Evolutionary conservation across 495 filamentous ascomycete genomes (phyloP), one percentile per base, ranked within the genome.

Genomic region (Aspergillus leporis): DNA sequence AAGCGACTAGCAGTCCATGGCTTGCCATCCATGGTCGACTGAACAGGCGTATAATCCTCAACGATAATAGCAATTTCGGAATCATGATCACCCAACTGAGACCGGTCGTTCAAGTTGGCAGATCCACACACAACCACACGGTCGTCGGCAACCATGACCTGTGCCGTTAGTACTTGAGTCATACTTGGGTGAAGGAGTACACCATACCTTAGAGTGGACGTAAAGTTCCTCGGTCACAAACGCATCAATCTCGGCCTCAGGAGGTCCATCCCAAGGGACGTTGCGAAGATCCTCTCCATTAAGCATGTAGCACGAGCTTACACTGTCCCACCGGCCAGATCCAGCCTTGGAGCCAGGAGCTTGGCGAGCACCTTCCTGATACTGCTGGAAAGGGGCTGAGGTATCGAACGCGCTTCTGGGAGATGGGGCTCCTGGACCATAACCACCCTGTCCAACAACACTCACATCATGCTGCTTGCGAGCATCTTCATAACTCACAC

Each of bases 201-300:
- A 38, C 50, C 75, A 62, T 66, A 85, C 81, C 80, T 98, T 98
- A 64, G 87, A 87, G 76, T 98, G 93, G 58, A 97, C 87, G 70
- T 98, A 98, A 22, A 98, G 86, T 73, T 96, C 89, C 70, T 98
- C 93, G 45, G 85, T 90, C 32, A 98, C 93, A 65, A 92, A 97
- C 3, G 91, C 90, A 70, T 93, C 79, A 31, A 98, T 84, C 69
- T 98, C 93, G 49, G 83, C 78, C 59, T 87, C 83, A 22, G 87
- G 78, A 8, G 83, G 76, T 19, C 75, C 77, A 25, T 87, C 78
- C 93, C 93, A 98, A 0, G 92, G 92, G 3, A 93, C 84, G 32
- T 79, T 78, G 55, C 85, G 84, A 59, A 98, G 86, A 61, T 93
- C 87, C 25, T 81, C 76, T 1, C 91, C 92, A 52, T 80, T 80